These are phyloP conservation scores for Lyophyllum atratum DNA, from an alignment of 768 basidiomycete genomes.

Conservation along the genomic window DNA sequence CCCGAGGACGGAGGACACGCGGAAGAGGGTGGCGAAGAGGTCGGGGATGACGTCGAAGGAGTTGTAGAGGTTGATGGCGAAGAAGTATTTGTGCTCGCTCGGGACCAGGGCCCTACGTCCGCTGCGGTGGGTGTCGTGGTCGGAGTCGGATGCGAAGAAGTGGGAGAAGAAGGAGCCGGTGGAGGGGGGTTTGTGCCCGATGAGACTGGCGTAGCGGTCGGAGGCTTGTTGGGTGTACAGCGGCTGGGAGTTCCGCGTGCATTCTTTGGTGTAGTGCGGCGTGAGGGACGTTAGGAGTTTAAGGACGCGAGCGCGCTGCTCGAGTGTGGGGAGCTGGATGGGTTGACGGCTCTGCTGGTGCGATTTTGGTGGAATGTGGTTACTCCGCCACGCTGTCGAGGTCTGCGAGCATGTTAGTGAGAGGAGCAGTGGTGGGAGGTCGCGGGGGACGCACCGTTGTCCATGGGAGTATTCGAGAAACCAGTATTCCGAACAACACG, in stretches of 20 bases:
- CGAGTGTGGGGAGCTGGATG: constrained; percentile 74
- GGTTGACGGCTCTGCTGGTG: constrained; percentile 60
- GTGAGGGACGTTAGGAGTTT: constrained; percentile 86
- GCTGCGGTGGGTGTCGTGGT: constrained; percentile 31
- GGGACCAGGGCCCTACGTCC: constrained; percentile 39
- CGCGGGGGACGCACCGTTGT: constrained; percentile 29
- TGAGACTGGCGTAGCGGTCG: constrained; percentile 82
- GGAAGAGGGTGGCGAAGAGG: constrained; percentile 94
- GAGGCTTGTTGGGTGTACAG: constrained; percentile 83
- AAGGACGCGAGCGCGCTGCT: constrained; percentile 84
- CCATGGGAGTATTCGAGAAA: constrained; percentile 55
- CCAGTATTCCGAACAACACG: constrained; percentile 58
- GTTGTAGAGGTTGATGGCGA: constrained; percentile 99
- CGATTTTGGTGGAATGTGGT: constrained; percentile 50
- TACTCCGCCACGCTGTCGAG: constrained; percentile 54
- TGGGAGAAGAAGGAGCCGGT: constrained; percentile 61
- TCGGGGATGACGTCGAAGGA: constrained; percentile 99
- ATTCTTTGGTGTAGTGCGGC: constrained; percentile 91
- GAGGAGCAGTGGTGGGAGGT: constrained; percentile 3
- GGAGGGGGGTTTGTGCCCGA: constrained; percentile 71
- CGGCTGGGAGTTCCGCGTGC: constrained; percentile 81
- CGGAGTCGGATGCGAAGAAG: constrained; percentile 45
- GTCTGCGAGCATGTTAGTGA: constrained; percentile 21
- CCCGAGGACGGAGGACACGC: constrained; percentile 87
- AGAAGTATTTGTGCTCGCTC: constrained; percentile 95